Percentiles rank a stretch among this genome's conserved stretches.
These are phyloP conservation scores for Gypsophila paniculata DNA, from an alignment of 179 eudicot genomes.

Conservation along the genomic window DNA sequence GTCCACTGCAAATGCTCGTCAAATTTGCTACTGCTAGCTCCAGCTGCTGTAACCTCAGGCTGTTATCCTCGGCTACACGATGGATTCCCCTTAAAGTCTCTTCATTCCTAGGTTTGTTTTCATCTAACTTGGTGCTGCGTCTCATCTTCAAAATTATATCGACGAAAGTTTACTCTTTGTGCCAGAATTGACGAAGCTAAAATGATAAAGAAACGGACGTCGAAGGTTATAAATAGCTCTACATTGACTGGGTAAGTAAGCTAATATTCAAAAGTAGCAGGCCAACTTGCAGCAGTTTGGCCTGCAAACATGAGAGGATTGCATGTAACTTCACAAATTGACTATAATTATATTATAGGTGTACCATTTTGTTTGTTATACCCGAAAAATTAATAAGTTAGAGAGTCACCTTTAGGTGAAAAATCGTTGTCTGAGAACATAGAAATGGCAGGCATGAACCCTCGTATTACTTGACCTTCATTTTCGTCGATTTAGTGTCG, in stretches of 20 bases:
- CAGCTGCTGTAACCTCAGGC: conserved; percentile 23
- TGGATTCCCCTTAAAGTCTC: conserved; percentile 18
- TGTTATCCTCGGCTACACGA: conserved; percentile 30
- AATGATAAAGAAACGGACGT: neutral
- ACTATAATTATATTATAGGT: neutral
- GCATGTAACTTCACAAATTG: conserved; percentile 3
- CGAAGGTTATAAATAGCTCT: conserved; percentile 15
- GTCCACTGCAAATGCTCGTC: conserved; percentile 28
- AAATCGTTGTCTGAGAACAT: neutral
- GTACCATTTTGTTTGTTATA: neutral
- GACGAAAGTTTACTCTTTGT: neutral
- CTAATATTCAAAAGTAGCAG: conserved; percentile 1
- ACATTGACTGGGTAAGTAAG: neutral
- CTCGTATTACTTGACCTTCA: no score
- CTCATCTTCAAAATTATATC: conserved; percentile 15
- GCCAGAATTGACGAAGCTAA: neutral
- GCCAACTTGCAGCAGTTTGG: neutral
- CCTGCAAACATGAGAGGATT: neutral
- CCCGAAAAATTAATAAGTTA: neutral
- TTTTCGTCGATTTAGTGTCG: no score
- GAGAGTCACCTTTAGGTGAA: neutral
- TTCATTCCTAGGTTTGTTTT: conserved; percentile 18
- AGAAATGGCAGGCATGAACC: neutral
- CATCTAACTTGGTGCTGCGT: conserved; percentile 20
- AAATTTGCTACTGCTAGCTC: conserved; percentile 29